Percentiles rank a stretch among this genome's conserved stretches.
phyloP scores from a whole-genome alignment of 768 basidiomycete species.

The Xerocomus potaroensis region DNA sequence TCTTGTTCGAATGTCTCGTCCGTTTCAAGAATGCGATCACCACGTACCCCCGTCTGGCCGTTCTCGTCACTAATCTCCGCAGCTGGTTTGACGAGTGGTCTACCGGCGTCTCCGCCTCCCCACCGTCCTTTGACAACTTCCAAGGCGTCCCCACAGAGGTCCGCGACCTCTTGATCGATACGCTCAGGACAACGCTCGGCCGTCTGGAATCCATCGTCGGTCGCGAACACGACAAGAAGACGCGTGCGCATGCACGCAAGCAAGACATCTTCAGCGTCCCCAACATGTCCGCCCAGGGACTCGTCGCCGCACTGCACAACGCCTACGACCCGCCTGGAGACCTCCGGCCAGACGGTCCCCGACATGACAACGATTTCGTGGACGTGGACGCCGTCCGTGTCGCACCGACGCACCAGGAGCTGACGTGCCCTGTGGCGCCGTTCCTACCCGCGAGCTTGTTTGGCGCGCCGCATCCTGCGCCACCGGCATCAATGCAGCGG shows the following conservation, averaged over 20 bases:
- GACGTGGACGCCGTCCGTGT: constrained; percentile 59
- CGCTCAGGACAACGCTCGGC: constrained; percentile 30
- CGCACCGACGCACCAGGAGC: constrained; percentile 66
- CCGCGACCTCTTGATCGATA: constrained; percentile 35
- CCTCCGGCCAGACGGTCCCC: constrained; percentile 43
- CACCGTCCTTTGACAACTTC: constrained; percentile 47
- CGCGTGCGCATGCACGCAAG: constrained; percentile 19
- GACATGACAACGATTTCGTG: constrained; percentile 66
- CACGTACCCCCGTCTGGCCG: constrained; percentile 40
- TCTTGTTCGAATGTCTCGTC: constrained; percentile 49
- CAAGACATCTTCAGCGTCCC: not conserved
- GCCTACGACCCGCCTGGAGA: constrained; percentile 55
- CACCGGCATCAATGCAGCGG: constrained; percentile 55
- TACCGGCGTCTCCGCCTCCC: constrained; percentile 32
- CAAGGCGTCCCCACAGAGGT: constrained; percentile 20
- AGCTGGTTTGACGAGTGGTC: constrained; percentile 49
- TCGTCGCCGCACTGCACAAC: constrained; percentile 36
- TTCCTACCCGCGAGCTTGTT: constrained; percentile 61
- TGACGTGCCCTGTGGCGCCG: constrained; percentile 44
- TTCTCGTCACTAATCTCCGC: constrained; percentile 39
- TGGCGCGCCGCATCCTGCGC: constrained; percentile 59
- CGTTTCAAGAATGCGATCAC: constrained; percentile 56
- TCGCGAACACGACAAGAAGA: constrained; percentile 42
- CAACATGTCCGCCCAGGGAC: constrained; percentile 27
- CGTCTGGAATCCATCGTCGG: constrained; percentile 42